Evolutionary conservation across 2,329 filamentous ascomycete species (phyloP), one percentile per base, ranked within the genome.

Genomic region (Corinectria fuckeliana): DNA sequence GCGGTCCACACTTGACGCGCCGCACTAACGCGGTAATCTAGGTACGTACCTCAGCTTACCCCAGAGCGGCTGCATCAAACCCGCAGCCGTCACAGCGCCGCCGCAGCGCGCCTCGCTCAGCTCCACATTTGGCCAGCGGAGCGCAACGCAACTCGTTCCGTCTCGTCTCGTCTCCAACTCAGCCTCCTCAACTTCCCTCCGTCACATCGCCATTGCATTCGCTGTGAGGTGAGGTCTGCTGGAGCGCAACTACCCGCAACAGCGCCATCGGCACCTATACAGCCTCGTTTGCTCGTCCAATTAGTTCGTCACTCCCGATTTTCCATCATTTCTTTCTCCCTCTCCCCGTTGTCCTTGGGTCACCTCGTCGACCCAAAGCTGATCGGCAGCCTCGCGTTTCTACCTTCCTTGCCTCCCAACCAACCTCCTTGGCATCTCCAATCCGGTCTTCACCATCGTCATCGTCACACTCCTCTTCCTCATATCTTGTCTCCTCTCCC

Each of bases 301-400:
- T 68, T 70, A 75, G 75, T 77, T 76, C 72, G 75, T 77, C 69
- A 62, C 61, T 61, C 51, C 63, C 63, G 45, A 69, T 60, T 69
- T 69, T 71, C n/a, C 52, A 53, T 56, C 51, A 10, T 52, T 61
- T 64, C 61, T 59, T 64, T 61, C 61, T 61, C 55, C 68, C 58
- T 36, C 63, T 58, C 48, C 45, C 61, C 61, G 54, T 60, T 61
- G 51, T 52, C 62, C 52, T 56, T 60, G 49, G 59, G 61, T 55
- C 25, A 18, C 42, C 56, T 66, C 56, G 58, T 64, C 66, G 64
- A 64, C 51, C 61, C 59, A 36, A 21, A 56, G 60, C 59, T 62
- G 53, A 63, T 65, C 56, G 64, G 66, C 66, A 69, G 56, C 69
- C 63, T 70, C 65, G 65, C 65, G 60, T 67, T 68, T 51, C 63